Evolutionary conservation across 176 grass and related monocot species (phyloP).

Genomic region (Carex scoparia): DNA sequence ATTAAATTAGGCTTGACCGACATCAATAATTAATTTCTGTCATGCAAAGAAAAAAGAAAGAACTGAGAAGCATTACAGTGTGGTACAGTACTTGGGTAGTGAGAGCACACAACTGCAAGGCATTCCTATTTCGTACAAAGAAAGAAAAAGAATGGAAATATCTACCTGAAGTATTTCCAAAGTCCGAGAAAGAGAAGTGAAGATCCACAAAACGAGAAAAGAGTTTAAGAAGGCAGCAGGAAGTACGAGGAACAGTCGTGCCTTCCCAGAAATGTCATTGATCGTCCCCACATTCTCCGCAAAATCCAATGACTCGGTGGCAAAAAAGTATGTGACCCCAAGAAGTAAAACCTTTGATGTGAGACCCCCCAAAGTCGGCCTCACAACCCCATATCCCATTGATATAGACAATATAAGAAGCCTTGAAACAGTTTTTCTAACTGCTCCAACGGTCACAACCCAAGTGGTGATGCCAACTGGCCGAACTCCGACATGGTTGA

Average conservation of each 20-base stretch:
- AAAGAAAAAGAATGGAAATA: constrained; percentile 4
- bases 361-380: constrained; percentile 91
- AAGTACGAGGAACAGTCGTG: constrained; percentile 85
- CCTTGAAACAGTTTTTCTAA: constrained; percentile 89
- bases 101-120: neutral
- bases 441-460: constrained; percentile 92
- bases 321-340: constrained; percentile 94
- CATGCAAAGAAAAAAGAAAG: neutral
- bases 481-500: constrained; percentile 75
- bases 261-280: constrained; percentile 96
- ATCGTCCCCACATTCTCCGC: constrained; percentile 98
- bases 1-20: neutral
- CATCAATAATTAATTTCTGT: neutral
- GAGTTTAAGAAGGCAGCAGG: constrained; percentile 95
- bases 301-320: constrained; percentile 74
- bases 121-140: neutral
- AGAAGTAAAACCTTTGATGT: constrained; percentile 95
- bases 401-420: constrained; percentile 92
- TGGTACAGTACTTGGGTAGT: neutral
- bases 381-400: constrained; percentile 96
- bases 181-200: constrained; percentile 92
- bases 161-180: constrained; percentile 91
- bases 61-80: neutral
- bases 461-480: constrained; percentile 95
- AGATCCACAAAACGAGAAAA: constrained; percentile 99